Conservation (phyloP, 768 basidiomycete genomes). For the Chalciporus sphaerocephalus region DNA sequence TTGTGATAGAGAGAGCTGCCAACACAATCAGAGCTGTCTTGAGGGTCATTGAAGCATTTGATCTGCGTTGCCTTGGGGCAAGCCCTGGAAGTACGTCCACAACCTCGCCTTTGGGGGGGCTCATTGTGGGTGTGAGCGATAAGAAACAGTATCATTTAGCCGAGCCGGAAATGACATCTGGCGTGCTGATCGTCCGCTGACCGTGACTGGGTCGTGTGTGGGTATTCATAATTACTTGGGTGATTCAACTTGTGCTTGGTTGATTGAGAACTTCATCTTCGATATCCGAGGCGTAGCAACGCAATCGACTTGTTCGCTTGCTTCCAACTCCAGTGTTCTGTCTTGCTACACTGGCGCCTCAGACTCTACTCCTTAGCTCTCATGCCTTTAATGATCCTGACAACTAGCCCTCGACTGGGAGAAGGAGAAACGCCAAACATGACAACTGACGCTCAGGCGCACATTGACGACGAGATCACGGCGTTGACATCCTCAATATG, state of each 20-base stretch:
- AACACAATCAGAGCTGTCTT: slow-evolving; percentile 15
- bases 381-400: background rate
- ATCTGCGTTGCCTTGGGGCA: background rate
- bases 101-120: slow-evolving; percentile 7
- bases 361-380: background rate
- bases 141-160: background rate
- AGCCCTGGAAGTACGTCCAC: slow-evolving; percentile 12
- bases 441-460: background rate
- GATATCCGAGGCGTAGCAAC: too few relatives aligned
- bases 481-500: slow-evolving; percentile 10
- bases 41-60: slow-evolving; percentile 3
- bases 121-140: slow-evolving; percentile 10
- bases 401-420: background rate
- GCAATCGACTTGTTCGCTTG: too few relatives aligned
- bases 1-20: slow-evolving; percentile 14
- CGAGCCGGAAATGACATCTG: background rate
- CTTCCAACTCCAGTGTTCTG: background rate
- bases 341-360: too few relatives aligned
- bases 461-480: slow-evolving; percentile 19
- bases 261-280: too few relatives aligned
- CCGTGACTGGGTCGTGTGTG: too few relatives aligned
- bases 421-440: background rate
- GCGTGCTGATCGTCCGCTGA: background rate
- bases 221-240: too few relatives aligned
- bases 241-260: too few relatives aligned